These are phyloP conservation scores for Aureobasidium namibiae DNA, from an alignment of 2,329 filamentous ascomycete species.

Conservation along the genomic window DNA sequence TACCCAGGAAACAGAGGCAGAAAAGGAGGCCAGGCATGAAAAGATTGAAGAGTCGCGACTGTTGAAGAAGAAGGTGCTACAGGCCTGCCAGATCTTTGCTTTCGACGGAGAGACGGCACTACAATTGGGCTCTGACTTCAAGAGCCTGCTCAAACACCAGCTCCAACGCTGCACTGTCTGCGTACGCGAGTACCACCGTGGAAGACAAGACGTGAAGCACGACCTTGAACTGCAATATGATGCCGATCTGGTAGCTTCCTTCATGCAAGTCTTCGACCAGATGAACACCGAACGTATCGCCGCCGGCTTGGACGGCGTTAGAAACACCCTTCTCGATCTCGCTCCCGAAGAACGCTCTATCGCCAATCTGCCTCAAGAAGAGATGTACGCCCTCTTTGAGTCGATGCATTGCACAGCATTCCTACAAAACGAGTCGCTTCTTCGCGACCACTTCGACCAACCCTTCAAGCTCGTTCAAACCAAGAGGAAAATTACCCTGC, in stretches of 20 bases:
- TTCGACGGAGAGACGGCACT: conserved; percentile 40
- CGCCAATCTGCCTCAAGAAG: conserved; percentile 44
- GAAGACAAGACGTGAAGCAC: conserved; percentile 32
- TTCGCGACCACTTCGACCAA: conserved; percentile 61
- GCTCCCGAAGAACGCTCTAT: conserved; percentile 45
- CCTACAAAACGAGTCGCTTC: conserved; percentile 48
- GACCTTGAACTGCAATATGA: conserved; percentile 36
- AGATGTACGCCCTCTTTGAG: conserved; percentile 79
- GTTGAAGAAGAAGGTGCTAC: conserved; percentile 33
- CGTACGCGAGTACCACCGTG: conserved; percentile 40
- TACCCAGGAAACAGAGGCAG: conserved; percentile 19
- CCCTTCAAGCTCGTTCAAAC: conserved; percentile 76
- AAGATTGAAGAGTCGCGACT: conserved; percentile 32
- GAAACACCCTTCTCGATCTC: conserved; percentile 32
- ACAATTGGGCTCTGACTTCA: conserved; percentile 34
- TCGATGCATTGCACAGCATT: conserved; percentile 77
- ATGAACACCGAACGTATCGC: conserved; percentile 38
- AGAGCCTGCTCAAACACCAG: conserved; percentile 31
- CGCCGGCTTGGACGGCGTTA: conserved; percentile 34
- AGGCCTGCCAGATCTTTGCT: conserved; percentile 38
- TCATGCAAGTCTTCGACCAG: conserved; percentile 37
- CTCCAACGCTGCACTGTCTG: conserved; percentile 43
- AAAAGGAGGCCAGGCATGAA: conserved; percentile 19
- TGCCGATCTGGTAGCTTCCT: conserved; percentile 35
- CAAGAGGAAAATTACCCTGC: conserved; percentile 69